Evolutionary conservation across 1,284 basidiomycete genomes (phyloP), one percentile per base, ranked within the genome.

Genomic region (Puccinia coronata): DNA sequence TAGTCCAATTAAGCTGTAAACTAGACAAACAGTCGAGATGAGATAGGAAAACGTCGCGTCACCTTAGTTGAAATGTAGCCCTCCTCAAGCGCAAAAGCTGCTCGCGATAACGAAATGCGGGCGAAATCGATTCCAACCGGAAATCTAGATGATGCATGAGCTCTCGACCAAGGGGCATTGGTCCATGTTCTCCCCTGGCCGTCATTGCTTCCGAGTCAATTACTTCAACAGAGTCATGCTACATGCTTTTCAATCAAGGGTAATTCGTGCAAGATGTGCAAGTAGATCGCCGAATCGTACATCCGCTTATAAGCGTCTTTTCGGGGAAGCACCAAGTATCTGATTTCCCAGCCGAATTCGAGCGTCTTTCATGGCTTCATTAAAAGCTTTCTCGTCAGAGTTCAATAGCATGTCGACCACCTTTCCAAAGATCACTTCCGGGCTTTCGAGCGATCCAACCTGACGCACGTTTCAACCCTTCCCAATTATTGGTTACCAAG

Each of bases 401-500:
- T 89, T 87, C 28, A 91, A 91, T 88, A 98, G 91, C 0, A 94
- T 91, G 16, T 97, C 88, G 41, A 99, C 89, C 20, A 95, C 90
- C 36, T 91, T 90, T 3, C 93, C 96, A 82, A 97, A 92, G 25
- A 92, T 90, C 53, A 92, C 89, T 55, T 92, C 90, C 0, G 94
- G 85, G 20, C 87, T 86, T 31, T 84, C 84, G 12, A 88, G 0
- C 89, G 88, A 51, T 89, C 88, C 49, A 87, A 85, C 72, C 89
- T 87, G 34, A 39, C 87, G 87, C n/a, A 89, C 87, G 49, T 92
- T 89, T 49, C 31, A 98, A 92, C 70, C 92, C 92, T 12, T 90
- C 89, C 96, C 96, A 98, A 83, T 96, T 94, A 11, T 95, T 93
- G 28, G 95, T 92, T 88, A 96, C 96, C 91, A 95, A 96, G 0